A percentile compares a stretch with the other conserved stretches of the same genome.
These are phyloP conservation scores for Leptomonas seymouri DNA, from an alignment of 208 protist genomes.

Conservation along the genomic window DNA sequence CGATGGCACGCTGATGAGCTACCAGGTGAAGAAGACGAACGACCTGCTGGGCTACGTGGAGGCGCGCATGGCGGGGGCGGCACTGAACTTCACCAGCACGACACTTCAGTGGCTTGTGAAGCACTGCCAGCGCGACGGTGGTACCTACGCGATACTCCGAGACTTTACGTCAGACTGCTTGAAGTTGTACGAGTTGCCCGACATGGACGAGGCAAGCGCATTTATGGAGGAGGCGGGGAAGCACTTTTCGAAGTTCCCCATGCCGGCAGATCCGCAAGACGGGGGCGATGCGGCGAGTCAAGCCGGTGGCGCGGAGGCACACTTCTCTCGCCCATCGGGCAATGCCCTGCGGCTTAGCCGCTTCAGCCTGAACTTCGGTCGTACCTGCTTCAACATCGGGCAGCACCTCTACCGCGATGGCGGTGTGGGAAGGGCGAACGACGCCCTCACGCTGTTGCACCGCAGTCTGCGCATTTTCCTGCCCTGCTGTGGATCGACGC, in stretches of 20 bases:
- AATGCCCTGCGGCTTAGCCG: slow-evolving; percentile 10
- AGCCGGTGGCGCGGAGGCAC: not conserved
- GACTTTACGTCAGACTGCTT: slow-evolving; percentile 52
- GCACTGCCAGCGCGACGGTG: slow-evolving; percentile 64
- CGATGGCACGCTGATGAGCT: slow-evolving; percentile 74
- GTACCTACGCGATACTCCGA: slow-evolving; percentile 69
- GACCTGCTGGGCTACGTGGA: slow-evolving; percentile 74
- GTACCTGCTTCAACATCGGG: slow-evolving; percentile 76
- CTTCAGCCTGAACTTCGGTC: slow-evolving; percentile 65
- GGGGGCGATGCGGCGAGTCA: not conserved
- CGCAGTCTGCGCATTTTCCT: slow-evolving; percentile 63
- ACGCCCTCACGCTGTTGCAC: slow-evolving; percentile 60
- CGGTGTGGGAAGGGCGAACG: slow-evolving; percentile 39
- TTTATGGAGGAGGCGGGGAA: slow-evolving; percentile 30
- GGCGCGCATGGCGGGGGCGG: slow-evolving; percentile 62
- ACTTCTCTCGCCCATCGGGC: slow-evolving; percentile 8
- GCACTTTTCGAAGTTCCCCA: slow-evolving; percentile 10
- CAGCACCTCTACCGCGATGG: slow-evolving; percentile 54
- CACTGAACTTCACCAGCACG: slow-evolving; percentile 84
- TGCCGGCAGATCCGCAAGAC: not conserved
- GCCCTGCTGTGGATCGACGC: slow-evolving; percentile 32
- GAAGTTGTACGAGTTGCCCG: slow-evolving; percentile 73
- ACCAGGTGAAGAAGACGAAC: slow-evolving; percentile 68
- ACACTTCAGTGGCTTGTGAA: slow-evolving; percentile 77
- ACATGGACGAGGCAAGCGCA: slow-evolving; percentile 25